Conservation (phyloP, 1,284 basidiomycete genomes). For the Leccinum subatratum region DNA sequence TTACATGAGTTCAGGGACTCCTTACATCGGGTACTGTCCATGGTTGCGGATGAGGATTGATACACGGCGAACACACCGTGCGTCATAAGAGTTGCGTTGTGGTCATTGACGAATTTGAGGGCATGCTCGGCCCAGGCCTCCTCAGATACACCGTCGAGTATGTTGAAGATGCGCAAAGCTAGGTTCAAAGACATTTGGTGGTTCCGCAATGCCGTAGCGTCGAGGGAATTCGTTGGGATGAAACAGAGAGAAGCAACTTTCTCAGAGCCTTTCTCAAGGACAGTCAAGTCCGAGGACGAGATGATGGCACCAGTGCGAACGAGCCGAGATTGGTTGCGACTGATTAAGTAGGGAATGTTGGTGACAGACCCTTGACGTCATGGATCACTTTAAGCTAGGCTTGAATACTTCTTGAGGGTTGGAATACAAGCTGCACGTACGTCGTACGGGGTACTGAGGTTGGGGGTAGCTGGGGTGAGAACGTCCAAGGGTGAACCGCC, state of each 20-base stretch:
- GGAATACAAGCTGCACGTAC: slow-evolving; percentile 38
- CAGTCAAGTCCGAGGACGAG: slow-evolving; percentile 75
- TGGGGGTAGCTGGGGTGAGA: slow-evolving; percentile 82
- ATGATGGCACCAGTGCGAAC: slow-evolving; percentile 85
- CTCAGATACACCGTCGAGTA: slow-evolving; percentile 67
- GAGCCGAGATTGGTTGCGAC: slow-evolving; percentile 78
- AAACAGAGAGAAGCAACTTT: slow-evolving; percentile 65
- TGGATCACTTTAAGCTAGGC: slow-evolving; percentile 30
- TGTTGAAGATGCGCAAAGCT: slow-evolving; percentile 79
- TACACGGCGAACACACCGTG: not conserved
- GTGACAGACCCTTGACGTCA: slow-evolving; percentile 83
- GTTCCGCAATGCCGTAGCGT: slow-evolving; percentile 68
- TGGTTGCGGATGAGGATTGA: not conserved
- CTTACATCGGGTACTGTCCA: too few relatives aligned
- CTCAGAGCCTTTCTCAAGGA: slow-evolving; percentile 71
- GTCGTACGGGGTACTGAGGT: slow-evolving; percentile 61
- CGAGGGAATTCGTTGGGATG: slow-evolving; percentile 67
- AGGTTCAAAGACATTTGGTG: slow-evolving; percentile 95
- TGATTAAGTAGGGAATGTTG: slow-evolving; percentile 88
- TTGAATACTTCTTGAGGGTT: slow-evolving; percentile 18
- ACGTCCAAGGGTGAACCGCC: slow-evolving; percentile 90
- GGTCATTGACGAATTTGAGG: not conserved
- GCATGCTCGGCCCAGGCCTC: not conserved
- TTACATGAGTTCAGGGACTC: too few relatives aligned
- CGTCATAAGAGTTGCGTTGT: not conserved